Conservation (phyloP, 305 asterid species). For the Lippia alba region DNA sequence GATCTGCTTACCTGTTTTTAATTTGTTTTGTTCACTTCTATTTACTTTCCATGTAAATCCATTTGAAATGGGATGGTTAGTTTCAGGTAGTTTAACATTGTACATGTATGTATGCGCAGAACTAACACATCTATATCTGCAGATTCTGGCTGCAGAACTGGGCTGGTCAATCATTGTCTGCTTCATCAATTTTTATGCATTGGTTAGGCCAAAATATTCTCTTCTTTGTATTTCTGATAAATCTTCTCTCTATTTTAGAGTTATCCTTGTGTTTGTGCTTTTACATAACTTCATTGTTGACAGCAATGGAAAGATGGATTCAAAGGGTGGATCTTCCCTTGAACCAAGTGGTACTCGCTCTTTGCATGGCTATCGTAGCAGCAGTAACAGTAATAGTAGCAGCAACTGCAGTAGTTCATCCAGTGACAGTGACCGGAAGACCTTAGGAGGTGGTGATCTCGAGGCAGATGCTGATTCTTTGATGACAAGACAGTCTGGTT, state of each 20-base stretch:
- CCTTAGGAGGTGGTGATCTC: slow-evolving; percentile 84
- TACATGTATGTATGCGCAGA: slow-evolving; percentile 27
- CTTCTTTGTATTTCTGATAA: slow-evolving; percentile 19
- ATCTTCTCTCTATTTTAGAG: slow-evolving; percentile 14
- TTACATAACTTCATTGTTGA: slow-evolving; percentile 51
- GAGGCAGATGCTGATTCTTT: slow-evolving; percentile 99
- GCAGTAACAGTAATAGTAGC: slow-evolving; percentile 91
- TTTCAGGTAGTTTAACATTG: slow-evolving; percentile 18
- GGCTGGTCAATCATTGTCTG: slow-evolving; percentile 89
- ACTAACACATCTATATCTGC: slow-evolving; percentile 45
- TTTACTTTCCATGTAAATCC: not conserved
- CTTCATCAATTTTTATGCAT: slow-evolving; percentile 80
- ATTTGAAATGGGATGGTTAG: slow-evolving; percentile 13
- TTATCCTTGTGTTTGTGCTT: slow-evolving; percentile 37
- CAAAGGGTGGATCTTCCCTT: slow-evolving; percentile 64
- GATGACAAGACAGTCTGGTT: slow-evolving; percentile 82
- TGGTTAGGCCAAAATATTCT: slow-evolving; percentile 59
- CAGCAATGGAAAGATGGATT: slow-evolving; percentile 69
- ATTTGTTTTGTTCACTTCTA: slow-evolving; percentile 9
- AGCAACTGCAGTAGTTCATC: slow-evolving; percentile 94
- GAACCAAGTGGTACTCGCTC: slow-evolving; percentile 69
- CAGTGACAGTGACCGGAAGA: slow-evolving; percentile 81
- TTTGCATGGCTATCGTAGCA: slow-evolving; percentile 76
- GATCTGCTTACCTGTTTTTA: slow-evolving; percentile 9
- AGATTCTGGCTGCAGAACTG: slow-evolving; percentile 99